Base-by-base conservation (phyloP, 148 eudicot genomes). In the Fagopyrum homotropicum region DNA sequence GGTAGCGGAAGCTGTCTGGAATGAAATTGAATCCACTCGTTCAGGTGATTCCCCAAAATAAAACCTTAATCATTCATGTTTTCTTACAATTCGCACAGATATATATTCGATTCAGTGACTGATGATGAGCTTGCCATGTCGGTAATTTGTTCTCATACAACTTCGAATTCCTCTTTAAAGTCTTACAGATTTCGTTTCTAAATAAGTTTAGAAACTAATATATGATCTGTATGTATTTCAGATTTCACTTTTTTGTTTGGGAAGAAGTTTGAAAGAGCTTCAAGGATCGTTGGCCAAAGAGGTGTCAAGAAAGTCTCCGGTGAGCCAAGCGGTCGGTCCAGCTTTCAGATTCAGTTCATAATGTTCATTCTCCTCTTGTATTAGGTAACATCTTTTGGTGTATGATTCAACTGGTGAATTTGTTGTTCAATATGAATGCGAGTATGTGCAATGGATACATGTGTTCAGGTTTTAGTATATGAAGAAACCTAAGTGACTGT, bases 251-350 rank as follows among this genome's bases (percentile, higher is more conserved):
- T 22, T 72, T 54, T 95, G 78, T 95, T 90, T 75, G 97, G 96
- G 47, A 92, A 95, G 76, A 95, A 95, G 77, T 82, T 95, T 51
- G 98, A 92, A 83, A 80, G 92, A 75, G 98, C 97, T 16, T 84
- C 86, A 54, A 87, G 93, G 82, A 90, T 95, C 29, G 96, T 95
- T 45, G 96, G 92, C 79, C 89, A 88, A 82, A 73, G 80, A 50
- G 96, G 96, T 43, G 98, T 95, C 45, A 90, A 88, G 80, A 84
- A 80, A 78, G 82, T 95, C 54, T 84, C 80, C 10, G 96, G 97
- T 0, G 78, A 87, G 15, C 86, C 87, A 12, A 88, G 97, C 72
- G 93, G 96, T 8, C 96, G 97, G 12, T 83, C 81, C 52, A 83
- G 92, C 71, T 90, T 89, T 73, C 98, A 90, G 96, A 97, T 94